Base-by-base conservation (phyloP, 306 rosid genomes). In the Lathyrus aphaca region DNA sequence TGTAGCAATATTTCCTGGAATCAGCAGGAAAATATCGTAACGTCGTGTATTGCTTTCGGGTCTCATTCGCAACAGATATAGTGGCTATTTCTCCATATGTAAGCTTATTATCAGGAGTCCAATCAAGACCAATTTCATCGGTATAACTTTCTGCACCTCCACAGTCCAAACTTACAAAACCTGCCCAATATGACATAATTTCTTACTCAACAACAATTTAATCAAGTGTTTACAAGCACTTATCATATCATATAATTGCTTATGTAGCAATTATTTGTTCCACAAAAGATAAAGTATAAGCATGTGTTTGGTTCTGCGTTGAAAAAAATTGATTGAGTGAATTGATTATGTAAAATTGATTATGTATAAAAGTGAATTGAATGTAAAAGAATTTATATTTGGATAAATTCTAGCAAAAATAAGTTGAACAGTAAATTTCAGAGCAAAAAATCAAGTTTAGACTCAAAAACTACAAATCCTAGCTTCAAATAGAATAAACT, bases 131-230 rank as follows among this genome's bases (percentile, higher is more conserved):
- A 71, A 93, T 82, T 16, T 84, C 96, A 67, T 93, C 97, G 1
- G 81, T 82, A 82, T 83, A 93, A 68, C 48, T 77, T 62, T 74
- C 87, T 51, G 76, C 40, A 49, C 98, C 98, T 76, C 98, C 97
- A 71, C 98, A 93, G 74, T 93, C 97, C 85, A 93, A 81, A 82
- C 98, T 93, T 49, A 90, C 76, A 84, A 93, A 93, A 58, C 97
- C 96, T 93, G 85, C 71, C 74, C 58, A 76, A 72, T 18, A 62
- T 59, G 44, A 63, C 58, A 61, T 39, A 16, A 23, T 57, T 48
- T 13, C 42, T 73, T 21, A 73, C 43, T 42, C 21, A 39, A 46
- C 56, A 23, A 57, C 12, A n/a, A 3, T 6, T 7, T 29, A 57
- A 56, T 29, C 8, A 57, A 13, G 11, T 14, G 21, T 1, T 56